phyloP scores from a whole-genome alignment of 2,329 filamentous ascomycete species.

The Colletotrichum gigasporum region DNA sequence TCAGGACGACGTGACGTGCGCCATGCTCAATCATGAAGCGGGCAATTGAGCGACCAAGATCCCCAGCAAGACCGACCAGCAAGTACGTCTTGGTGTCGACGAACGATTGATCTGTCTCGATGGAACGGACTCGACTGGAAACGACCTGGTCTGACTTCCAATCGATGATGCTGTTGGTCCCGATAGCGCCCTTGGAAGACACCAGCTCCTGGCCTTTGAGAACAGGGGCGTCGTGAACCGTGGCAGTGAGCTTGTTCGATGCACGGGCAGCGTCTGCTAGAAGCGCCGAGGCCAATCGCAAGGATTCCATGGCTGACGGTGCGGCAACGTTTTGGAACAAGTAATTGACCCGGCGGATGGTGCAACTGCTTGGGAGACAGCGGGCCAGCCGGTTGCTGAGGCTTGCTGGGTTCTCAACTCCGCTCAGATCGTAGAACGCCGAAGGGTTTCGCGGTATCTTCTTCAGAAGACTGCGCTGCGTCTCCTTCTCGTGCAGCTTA shows the following conservation, averaged over 20 bases:
- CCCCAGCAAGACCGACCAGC: constrained; percentile 41
- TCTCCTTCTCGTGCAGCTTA: not conserved
- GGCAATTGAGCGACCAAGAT: constrained; percentile 44
- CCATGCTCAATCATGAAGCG: constrained; percentile 46
- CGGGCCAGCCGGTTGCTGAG: not conserved
- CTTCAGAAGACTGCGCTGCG: not conserved
- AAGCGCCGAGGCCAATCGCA: not conserved
- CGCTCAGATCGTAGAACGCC: not conserved
- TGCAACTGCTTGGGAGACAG: not conserved
- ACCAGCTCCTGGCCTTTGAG: not conserved
- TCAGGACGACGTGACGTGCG: constrained; percentile 44
- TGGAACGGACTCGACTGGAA: not conserved
- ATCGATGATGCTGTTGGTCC: not conserved
- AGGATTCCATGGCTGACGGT: not conserved
- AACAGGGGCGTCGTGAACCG: not conserved
- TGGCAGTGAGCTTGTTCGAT: not conserved
- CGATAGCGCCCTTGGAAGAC: not conserved
- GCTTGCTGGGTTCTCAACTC: too few species aligned
- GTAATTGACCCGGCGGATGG: not conserved
- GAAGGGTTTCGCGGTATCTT: not conserved
- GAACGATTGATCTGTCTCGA: constrained; percentile 26
- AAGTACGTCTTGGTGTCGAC: constrained; percentile 40
- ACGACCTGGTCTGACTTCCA: not conserved
- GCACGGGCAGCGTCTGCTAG: not conserved
- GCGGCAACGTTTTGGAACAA: not conserved